phyloP scores from a whole-genome alignment of 495 filamentous ascomycete species.

The Tuber borchii region DNA sequence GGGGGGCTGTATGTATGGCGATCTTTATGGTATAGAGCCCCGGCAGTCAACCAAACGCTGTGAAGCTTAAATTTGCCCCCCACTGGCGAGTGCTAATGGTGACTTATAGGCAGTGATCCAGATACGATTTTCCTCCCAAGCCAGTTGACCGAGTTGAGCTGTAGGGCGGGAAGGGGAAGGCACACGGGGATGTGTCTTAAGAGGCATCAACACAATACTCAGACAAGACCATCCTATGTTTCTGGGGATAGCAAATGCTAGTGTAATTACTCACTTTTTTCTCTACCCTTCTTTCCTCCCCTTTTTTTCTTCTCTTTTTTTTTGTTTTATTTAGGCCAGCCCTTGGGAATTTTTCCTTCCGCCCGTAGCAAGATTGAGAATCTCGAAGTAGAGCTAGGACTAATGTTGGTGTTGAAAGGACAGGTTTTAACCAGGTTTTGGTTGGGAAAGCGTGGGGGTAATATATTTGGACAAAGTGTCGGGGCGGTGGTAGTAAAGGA shows the following conservation, averaged over 20 bases:
- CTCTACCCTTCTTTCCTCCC: constrained; percentile 11
- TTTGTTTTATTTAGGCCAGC: neutral
- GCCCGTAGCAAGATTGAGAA: neutral
- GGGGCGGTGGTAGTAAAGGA: neutral
- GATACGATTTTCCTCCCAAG: constrained; percentile 22
- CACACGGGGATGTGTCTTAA: constrained; percentile 30
- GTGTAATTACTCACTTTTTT: constrained; percentile 26
- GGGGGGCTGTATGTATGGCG: neutral
- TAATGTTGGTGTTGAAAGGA: neutral
- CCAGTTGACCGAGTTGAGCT: constrained; percentile 13
- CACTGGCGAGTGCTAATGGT: constrained; percentile 5
- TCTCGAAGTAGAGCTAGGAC: neutral
- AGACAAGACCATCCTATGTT: constrained; percentile 19
- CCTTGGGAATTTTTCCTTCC: neutral
- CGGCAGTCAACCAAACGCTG: neutral
- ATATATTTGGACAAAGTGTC: neutral
- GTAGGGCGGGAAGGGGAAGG: constrained; percentile 15
- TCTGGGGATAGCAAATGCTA: constrained; percentile 3
- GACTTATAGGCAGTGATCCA: constrained; percentile 15
- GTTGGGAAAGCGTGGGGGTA: neutral
- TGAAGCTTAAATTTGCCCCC: neutral
- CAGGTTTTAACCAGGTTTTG: neutral
- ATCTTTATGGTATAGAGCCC: neutral
- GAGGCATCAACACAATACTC: constrained; percentile 28
- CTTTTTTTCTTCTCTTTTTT: neutral